Base-by-base conservation (phyloP, 2,329 filamentous ascomycete species). In the Ceratocystis cubensis region DNA sequence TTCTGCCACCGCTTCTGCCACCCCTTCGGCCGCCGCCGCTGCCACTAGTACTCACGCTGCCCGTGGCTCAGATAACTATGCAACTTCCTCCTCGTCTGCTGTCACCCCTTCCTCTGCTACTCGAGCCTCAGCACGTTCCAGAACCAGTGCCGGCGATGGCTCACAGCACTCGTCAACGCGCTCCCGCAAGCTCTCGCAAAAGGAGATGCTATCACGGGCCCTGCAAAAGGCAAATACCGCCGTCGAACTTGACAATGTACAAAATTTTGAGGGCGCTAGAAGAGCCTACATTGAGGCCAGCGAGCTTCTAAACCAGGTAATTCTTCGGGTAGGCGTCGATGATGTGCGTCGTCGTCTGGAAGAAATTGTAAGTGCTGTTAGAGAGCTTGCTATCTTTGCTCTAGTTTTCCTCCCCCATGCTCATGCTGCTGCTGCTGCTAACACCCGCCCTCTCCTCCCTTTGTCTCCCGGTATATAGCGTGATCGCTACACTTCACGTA, bases 151-250 rank as follows among this genome's bases (percentile, higher is more conserved):
- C 8, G 46, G 33, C 61, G 61, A 62, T 62, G 50, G 61, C 48
- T 45, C 64, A 57, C 53, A 65, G 30, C 50, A 46, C 56, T 45
- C 63, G 45, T 61, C 65, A n/a, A 61, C 67, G 6, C 61, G 67
- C 37, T 62, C 64, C 22, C 57, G 65, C 44, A 67, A 67, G 61
- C 84, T 84, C 15, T 91, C 88, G 1, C 88, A 97, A 74, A 97
- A 96, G 78, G 89, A 87, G 10, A 97, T 97, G 92, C 82, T 99
- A 45, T 96, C 93, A n/a, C 89, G 89, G 71, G 94, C 94, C 0
- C 79, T 99, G 65, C 88, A 96, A 74, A 96, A 96, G 77, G 94
- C 94, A 63, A 96, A 99, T 73, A 93, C 90, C 13, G 94, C 94
- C 25, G 94, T 99, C 30, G 83, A 96, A 70, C 83, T 99, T 50